Evolutionary conservation across 176 grass and related monocot species (phyloP).

Genomic region (Phoenix roebelenii): DNA sequence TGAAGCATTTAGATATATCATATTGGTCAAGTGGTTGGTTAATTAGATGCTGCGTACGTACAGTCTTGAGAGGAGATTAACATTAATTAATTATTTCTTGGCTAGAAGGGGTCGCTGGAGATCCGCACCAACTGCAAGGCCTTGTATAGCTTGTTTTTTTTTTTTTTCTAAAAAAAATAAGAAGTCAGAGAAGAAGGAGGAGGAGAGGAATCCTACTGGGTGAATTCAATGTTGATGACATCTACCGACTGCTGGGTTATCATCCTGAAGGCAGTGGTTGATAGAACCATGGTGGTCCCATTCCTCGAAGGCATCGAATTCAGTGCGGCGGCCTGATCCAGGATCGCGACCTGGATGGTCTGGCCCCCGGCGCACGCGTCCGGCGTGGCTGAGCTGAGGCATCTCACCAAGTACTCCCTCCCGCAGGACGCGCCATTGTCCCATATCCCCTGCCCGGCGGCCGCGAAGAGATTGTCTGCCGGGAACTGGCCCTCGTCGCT

Average conservation of each 20-base stretch:
- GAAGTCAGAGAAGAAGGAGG: not conserved
- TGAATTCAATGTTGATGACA: constrained; percentile 34
- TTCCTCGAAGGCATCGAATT: constrained; percentile 22
- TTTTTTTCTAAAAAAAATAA: too few species aligned
- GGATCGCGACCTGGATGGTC: constrained; percentile 17
- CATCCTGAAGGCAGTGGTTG: constrained; percentile 3
- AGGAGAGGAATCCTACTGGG: constrained; percentile 5
- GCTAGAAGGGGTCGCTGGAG: too few species aligned
- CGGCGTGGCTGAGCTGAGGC: constrained; percentile 30
- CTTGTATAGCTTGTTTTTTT: too few species aligned
- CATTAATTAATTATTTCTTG: too few species aligned
- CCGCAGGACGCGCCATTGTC: constrained; percentile 44
- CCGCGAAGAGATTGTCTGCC: constrained; percentile 26
- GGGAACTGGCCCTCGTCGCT: constrained; percentile 34
- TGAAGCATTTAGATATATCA: too few species aligned
- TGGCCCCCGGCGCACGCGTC: constrained; percentile 12
- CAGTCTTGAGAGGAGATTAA: too few species aligned
- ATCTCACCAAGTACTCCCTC: constrained; percentile 25
- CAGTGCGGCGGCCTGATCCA: constrained; percentile 27
- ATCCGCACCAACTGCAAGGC: too few species aligned
- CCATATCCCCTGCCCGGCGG: constrained; percentile 41
- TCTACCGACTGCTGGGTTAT: constrained; percentile 11
- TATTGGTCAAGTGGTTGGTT: too few species aligned
- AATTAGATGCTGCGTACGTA: too few species aligned
- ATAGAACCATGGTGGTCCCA: constrained; percentile 26